Evolutionary conservation across 139 green algal genomes (phyloP).

Genomic region (Chlamydomonas asymmetrica): DNA sequence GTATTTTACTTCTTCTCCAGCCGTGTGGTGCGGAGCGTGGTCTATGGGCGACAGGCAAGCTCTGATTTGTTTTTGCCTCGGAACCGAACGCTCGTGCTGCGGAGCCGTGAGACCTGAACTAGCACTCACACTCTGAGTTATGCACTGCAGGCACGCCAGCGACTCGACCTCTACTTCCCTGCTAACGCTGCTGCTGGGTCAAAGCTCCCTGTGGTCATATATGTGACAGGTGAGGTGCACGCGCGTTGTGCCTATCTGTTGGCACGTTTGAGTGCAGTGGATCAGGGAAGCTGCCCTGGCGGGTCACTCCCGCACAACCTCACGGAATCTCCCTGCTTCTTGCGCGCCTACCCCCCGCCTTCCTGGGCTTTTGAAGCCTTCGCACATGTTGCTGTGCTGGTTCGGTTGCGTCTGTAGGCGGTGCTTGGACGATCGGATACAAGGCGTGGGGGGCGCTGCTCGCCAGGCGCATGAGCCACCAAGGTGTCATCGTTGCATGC

Average conservation of each 20-base stretch:
- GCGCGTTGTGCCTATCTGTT: too few relatives aligned
- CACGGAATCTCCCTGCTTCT: too few relatives aligned
- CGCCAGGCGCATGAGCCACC: slow-evolving; percentile 73
- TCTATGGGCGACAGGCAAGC: too few relatives aligned
- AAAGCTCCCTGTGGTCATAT: slow-evolving; percentile 79
- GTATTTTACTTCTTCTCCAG: slow-evolving; percentile 83
- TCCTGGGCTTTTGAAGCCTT: background rate
- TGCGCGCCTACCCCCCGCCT: too few relatives aligned
- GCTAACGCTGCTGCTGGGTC: slow-evolving; percentile 18
- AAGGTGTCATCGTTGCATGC: slow-evolving; percentile 83
- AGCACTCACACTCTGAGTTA: background rate
- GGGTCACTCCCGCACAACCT: too few relatives aligned
- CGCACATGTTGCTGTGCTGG: background rate
- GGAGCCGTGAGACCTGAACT: background rate
- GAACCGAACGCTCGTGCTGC: background rate
- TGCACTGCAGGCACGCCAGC: slow-evolving; percentile 70
- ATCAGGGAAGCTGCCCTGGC: too few relatives aligned
- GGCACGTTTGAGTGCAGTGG: too few relatives aligned
- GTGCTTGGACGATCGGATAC: slow-evolving; percentile 95
- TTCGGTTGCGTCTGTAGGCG: slow-evolving; percentile 48
- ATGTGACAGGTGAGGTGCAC: slow-evolving; percentile 89
- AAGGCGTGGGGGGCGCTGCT: slow-evolving; percentile 94
- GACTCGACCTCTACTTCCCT: slow-evolving; percentile 84
- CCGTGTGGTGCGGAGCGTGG: slow-evolving; percentile 66
- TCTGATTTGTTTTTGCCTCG: too few relatives aligned